A percentile compares a stretch with the other conserved stretches of the same genome.
Conservation (phyloP, 371 early-diverging fungal species). For the Amoeboaphelidium protococcarum region DNA sequence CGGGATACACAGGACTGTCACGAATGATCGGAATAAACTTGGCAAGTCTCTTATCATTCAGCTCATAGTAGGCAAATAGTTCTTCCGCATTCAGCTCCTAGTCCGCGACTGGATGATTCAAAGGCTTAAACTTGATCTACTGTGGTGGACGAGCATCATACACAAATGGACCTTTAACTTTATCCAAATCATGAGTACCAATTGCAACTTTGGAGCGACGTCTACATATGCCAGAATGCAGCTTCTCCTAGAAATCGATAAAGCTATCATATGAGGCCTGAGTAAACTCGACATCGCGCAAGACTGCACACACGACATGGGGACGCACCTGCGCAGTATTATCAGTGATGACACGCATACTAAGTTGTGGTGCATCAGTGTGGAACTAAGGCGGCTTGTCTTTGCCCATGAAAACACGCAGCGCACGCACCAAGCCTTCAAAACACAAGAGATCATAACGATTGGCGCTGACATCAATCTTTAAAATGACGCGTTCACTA, state of each 20-base stretch:
- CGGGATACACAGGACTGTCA: constrained; percentile 71
- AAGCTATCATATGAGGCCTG: constrained; percentile 68
- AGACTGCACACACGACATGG: constrained; percentile 71
- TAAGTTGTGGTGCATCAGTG: constrained; percentile 25
- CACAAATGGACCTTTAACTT: constrained; percentile 69
- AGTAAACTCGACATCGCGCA: constrained; percentile 67
- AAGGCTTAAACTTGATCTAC: constrained; percentile 74
- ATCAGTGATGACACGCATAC: not conserved
- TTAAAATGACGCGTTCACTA: constrained; percentile 55
- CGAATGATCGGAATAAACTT: constrained; percentile 81
- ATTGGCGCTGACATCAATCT: constrained; percentile 99
- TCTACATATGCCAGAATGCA: constrained; percentile 90
- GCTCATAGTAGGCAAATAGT: constrained; percentile 69
- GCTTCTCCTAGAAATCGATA: constrained; percentile 97
- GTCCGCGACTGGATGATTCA: constrained; percentile 85
- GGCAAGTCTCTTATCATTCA: constrained; percentile 48
- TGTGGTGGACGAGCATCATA: constrained; percentile 75
- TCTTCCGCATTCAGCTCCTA: constrained; percentile 57
- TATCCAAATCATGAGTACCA: constrained; percentile 97
- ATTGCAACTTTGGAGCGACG: constrained; percentile 92
- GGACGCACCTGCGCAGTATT: constrained; percentile 47
- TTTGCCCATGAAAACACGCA: constrained; percentile 47
- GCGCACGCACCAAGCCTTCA: constrained; percentile 74
- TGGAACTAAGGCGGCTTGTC: constrained; percentile 32
- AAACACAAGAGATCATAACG: constrained; percentile 88